Percentiles rank a stretch among this genome's conserved stretches.
phyloP scores from a whole-genome alignment of 768 basidiomycete genomes.

The Hysterangium stoloniferum region DNA sequence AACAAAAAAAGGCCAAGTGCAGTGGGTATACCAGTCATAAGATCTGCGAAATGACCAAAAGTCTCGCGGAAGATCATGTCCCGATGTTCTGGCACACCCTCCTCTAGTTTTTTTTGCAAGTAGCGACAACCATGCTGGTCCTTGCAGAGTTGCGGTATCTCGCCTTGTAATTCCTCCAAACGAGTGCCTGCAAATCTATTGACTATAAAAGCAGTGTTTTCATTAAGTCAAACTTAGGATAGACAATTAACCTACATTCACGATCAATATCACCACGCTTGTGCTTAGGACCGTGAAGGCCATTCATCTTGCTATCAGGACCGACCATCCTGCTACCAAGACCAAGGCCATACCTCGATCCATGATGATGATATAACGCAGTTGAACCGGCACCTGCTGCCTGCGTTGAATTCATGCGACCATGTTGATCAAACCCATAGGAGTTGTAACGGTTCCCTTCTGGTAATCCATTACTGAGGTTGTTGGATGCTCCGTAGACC shows the following conservation, averaged over 20 bases:
- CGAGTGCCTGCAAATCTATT: constrained; percentile 96
- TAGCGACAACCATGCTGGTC: constrained; percentile 99
- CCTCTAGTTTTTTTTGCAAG: constrained; percentile 97
- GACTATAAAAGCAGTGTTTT: constrained; percentile 37
- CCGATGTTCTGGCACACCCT: constrained; percentile 89
- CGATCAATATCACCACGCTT: constrained; percentile 91
- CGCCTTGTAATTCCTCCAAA: constrained; percentile 91
- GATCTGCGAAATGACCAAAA: constrained; percentile 92
- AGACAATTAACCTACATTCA: constrained; percentile 51
- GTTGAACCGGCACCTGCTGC: constrained; percentile 47
- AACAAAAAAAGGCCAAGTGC: constrained; percentile 1
- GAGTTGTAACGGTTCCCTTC: constrained; percentile 37
- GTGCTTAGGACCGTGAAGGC: constrained; percentile 87
- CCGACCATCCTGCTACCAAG: constrained; percentile 43
- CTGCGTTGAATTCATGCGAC: constrained; percentile 27
- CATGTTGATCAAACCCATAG: constrained; percentile 48
- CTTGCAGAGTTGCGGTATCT: constrained; percentile 91
- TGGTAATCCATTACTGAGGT: constrained; percentile 35
- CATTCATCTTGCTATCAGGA: constrained; percentile 79
- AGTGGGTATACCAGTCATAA: constrained; percentile 78
- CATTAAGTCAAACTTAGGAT: not conserved
- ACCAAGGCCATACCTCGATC: constrained; percentile 67
- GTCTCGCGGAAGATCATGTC: constrained; percentile 99
- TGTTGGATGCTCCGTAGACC: constrained; percentile 37
- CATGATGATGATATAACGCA: constrained; percentile 72